Percentiles rank a stretch among this genome's conserved stretches.
Conservation (phyloP, 2,329 filamentous ascomycete species). For the Diplodia intermedia region DNA sequence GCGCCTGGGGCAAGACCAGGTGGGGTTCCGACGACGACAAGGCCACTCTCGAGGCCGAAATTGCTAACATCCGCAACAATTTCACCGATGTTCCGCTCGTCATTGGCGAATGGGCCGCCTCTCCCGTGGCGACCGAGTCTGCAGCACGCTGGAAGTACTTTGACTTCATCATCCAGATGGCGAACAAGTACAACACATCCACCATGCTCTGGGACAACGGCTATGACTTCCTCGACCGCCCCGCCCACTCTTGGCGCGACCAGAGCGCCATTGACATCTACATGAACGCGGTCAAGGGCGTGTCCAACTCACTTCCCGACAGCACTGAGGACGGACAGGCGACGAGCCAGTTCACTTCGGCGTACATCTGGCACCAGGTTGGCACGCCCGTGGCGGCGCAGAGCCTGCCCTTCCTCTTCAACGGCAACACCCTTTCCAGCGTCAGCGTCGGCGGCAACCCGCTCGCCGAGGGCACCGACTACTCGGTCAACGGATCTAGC, state of each 20-base stretch:
- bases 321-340: conserved; percentile 59
- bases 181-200: conserved; percentile 58
- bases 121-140: conserved; percentile 58
- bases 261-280: conserved; percentile 57
- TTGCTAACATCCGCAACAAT: conserved; percentile 60
- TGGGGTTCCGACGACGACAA: conserved; percentile 65
- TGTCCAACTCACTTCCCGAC: conserved; percentile 59
- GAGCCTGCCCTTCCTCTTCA: conserved; percentile 59
- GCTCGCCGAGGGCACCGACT: conserved; percentile 54
- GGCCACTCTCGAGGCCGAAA: conserved; percentile 56
- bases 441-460: conserved; percentile 49
- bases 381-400: conserved; percentile 54
- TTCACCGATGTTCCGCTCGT: conserved; percentile 63
- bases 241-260: conserved; percentile 59
- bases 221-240: conserved; percentile 61
- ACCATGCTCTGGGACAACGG: conserved; percentile 68
- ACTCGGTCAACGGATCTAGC: conserved; percentile 53
- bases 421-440: conserved; percentile 60
- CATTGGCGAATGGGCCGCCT: conserved; percentile 65
- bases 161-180: conserved; percentile 60
- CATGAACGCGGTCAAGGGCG: conserved; percentile 53
- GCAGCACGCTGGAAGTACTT: conserved; percentile 66
- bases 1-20: conserved; percentile 64
- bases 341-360: conserved; percentile 57
- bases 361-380: conserved; percentile 62